Evolutionary conservation across 441 rosid genomes (phyloP).

Genomic region (Erodium chrysanthum): DNA sequence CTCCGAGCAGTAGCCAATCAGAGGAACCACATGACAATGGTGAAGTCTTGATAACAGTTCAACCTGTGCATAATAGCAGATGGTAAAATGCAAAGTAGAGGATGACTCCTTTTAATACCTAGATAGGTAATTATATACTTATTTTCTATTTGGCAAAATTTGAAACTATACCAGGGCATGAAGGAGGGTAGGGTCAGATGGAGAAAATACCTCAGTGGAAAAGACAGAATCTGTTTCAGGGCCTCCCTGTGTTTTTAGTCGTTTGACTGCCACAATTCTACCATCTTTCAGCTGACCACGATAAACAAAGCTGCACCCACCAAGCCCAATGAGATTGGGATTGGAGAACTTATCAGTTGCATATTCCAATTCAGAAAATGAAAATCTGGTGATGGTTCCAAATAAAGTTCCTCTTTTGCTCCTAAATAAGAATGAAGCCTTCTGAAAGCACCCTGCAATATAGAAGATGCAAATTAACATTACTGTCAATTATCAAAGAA

Average conservation of each 20-base stretch:
- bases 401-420: conserved; percentile 41
- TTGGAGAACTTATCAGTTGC: conserved; percentile 68
- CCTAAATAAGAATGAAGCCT: conserved; percentile 38
- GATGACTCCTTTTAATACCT: not conserved
- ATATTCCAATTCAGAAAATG: conserved; percentile 57
- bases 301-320: conserved; percentile 84
- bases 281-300: conserved; percentile 77
- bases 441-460: conserved; percentile 57
- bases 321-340: conserved; percentile 65
- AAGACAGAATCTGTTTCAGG: conserved; percentile 51
- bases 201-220: conserved; percentile 53
- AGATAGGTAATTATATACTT: not conserved
- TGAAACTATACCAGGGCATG: not conserved
- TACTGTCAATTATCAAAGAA: not conserved
- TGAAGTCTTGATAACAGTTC: conserved; percentile 75
- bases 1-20: conserved; percentile 79
- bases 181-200: conserved; percentile 2
- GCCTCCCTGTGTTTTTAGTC: conserved; percentile 51
- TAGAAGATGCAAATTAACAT: not conserved
- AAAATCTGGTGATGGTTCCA: conserved; percentile 53
- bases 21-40: conserved; percentile 85
- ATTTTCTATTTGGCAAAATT: not conserved
- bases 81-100: not conserved
- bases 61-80: conserved; percentile 38
- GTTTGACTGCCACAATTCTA: conserved; percentile 71